phyloP scores from a whole-genome alignment of 148 eudicot species.

The Silene uniflora region DNA sequence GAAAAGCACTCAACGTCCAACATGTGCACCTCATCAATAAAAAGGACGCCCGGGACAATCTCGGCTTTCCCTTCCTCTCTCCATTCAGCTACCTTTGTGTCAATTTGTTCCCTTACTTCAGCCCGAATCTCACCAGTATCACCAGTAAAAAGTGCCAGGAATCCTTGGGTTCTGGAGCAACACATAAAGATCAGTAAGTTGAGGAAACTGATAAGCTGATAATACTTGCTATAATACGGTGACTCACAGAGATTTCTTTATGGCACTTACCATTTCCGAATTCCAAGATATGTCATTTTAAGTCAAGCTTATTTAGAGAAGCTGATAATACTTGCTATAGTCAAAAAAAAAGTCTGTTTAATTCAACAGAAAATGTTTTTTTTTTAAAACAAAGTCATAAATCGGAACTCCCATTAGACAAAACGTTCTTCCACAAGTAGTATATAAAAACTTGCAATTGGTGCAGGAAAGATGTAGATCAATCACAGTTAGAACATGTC shows the following conservation, averaged over 20 bases:
- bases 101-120: slow-evolving; percentile 94
- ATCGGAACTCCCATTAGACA: background rate
- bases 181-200: background rate
- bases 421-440: no score
- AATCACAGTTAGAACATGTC: background rate
- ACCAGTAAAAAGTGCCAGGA: slow-evolving; percentile 90
- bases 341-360: no score
- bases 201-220: no score
- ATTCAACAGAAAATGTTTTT: no score
- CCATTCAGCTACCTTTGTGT: slow-evolving; percentile 95
- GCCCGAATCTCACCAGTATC: slow-evolving; percentile 93
- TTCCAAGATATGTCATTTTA: background rate
- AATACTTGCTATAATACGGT: background rate
- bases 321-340: background rate
- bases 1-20: slow-evolving; percentile 94
- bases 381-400: background rate
- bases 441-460: background rate
- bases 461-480: background rate
- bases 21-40: slow-evolving; percentile 99
- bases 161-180: slow-evolving; percentile 77
- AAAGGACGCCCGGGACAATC: slow-evolving; percentile 89
- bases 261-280: background rate
- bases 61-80: slow-evolving; percentile 98
- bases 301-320: background rate
- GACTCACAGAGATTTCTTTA: background rate